Evolutionary conservation across 2,329 filamentous ascomycete species (phyloP), one percentile per base, ranked within the genome.

Genomic region (Aureobasidium lini): DNA sequence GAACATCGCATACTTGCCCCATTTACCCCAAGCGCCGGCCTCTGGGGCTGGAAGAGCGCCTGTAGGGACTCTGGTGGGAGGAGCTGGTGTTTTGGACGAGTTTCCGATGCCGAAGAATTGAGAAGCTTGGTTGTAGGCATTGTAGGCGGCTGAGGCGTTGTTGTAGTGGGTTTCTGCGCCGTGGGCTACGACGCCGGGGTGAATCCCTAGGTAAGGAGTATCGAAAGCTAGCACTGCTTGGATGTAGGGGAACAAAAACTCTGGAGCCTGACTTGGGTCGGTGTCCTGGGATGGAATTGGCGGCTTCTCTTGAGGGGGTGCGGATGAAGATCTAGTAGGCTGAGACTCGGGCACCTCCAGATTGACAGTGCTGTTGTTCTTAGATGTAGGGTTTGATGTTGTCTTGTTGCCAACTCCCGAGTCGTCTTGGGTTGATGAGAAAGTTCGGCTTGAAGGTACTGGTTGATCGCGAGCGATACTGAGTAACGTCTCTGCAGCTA

Each of bases 201-300:
- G 84, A 64, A 92, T 90, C 60, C 89, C 88, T 1, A 94, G 81
- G 71, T 89, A 99, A 1, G 94, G 94, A 0, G 94, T 99, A 74
- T 97, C 93, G 71, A 96, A 96, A 53, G 92, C 90, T 49, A 97
- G 81, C 29, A 97, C 84, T 65, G 89, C 93, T 73, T 93, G 88
- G 64, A 97, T 85, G 72, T 91, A 93, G 1, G 93, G 93, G 71
- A 97, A 97, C 87, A 96, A 93, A 71, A 95, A 84, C 44, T 47
- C 34, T 9, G 54, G 54, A 37, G 54, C 31, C 8, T 47, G 9
- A 6, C 5, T 29, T 6, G 37, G 42, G 23, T 74, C 69, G 72
- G 31, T 71, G 42, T 47, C 43, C 66, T 70, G 72, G 37, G 39
- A 53, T 5, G 46, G 29, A 16, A 50, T 18, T 28, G 59, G 18